These are phyloP conservation scores for Clonostachys byssicola DNA, from an alignment of 2,329 filamentous ascomycete species.

Conservation along the genomic window DNA sequence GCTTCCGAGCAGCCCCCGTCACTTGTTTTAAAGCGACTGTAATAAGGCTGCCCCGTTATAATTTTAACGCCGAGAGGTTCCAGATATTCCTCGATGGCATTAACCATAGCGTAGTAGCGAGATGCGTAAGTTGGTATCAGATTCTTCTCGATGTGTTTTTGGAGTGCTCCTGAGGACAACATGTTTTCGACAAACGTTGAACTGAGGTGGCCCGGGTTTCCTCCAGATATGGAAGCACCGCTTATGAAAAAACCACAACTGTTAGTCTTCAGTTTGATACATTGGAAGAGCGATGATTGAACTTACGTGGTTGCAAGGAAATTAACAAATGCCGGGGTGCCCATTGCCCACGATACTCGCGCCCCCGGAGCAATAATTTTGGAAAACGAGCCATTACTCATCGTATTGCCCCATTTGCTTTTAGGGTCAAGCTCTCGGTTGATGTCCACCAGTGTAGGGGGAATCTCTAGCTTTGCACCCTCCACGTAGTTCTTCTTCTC, in stretches of 20 bases:
- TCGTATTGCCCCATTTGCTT: slow-evolving; percentile 57
- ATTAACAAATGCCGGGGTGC: slow-evolving; percentile 1
- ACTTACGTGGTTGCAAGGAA: neutral
- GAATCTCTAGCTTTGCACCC: slow-evolving; percentile 20
- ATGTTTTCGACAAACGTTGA: slow-evolving; percentile 8
- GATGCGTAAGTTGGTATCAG: slow-evolving; percentile 11
- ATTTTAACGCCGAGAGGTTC: slow-evolving; percentile 9
- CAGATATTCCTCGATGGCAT: slow-evolving; percentile 8
- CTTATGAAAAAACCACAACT: neutral
- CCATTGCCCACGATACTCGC: slow-evolving; percentile 50
- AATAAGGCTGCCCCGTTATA: slow-evolving; percentile 7
- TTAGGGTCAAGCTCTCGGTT: slow-evolving; percentile 43
- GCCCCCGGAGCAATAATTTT: slow-evolving; percentile 62
- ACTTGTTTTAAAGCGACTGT: neutral
- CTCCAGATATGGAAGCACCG: slow-evolving; percentile 3
- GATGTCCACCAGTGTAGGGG: slow-evolving; percentile 35
- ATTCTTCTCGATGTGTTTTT: slow-evolving; percentile 8
- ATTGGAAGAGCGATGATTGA: neutral
- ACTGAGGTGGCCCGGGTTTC: slow-evolving; percentile 4
- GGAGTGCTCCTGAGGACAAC: slow-evolving; percentile 8
- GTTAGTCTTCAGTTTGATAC: neutral
- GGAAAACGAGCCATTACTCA: slow-evolving; percentile 64
- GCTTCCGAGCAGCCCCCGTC: neutral
- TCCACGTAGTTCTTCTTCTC: slow-evolving; percentile 1
- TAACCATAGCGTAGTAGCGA: slow-evolving; percentile 9